These are phyloP conservation scores for Eimeria sp. DNA, from an alignment of 169 alveolate species.

Conservation along the genomic window DNA sequence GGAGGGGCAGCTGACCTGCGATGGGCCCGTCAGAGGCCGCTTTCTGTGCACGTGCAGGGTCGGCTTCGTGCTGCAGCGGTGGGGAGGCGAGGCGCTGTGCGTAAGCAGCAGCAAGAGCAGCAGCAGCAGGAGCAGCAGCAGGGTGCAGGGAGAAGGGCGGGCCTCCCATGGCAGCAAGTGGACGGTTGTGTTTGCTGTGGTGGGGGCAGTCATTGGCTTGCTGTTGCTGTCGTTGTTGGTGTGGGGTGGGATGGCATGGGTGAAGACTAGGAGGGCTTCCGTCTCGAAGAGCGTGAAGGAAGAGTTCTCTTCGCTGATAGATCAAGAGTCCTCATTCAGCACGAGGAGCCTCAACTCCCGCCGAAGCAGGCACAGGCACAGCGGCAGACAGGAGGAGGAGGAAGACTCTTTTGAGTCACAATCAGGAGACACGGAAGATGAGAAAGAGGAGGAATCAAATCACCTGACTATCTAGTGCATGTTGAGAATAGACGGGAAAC, in stretches of 20 bases:
- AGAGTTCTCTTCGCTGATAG: neutral
- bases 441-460: neutral
- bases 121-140: conserved; percentile 1
- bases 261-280: neutral
- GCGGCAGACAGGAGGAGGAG: neutral
- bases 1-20: conserved; percentile 24
- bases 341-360: neutral
- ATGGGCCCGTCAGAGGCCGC: neutral
- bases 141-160: neutral
- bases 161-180: neutral
- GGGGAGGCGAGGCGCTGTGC: neutral
- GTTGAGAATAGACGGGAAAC: neutral
- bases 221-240: neutral
- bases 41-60: neutral
- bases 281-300: conserved; percentile 3
- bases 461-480: no score
- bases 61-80: neutral
- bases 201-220: neutral
- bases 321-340: neutral
- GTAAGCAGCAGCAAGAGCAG: neutral
- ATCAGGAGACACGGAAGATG: neutral
- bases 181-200: neutral
- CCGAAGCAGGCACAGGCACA: neutral
- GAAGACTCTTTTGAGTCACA: neutral
- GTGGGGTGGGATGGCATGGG: neutral